Percentiles rank a stretch among this genome's conserved stretches.
phyloP scores from a whole-genome alignment of 2,329 filamentous ascomycete species.

The Microsporum ferrugineum region DNA sequence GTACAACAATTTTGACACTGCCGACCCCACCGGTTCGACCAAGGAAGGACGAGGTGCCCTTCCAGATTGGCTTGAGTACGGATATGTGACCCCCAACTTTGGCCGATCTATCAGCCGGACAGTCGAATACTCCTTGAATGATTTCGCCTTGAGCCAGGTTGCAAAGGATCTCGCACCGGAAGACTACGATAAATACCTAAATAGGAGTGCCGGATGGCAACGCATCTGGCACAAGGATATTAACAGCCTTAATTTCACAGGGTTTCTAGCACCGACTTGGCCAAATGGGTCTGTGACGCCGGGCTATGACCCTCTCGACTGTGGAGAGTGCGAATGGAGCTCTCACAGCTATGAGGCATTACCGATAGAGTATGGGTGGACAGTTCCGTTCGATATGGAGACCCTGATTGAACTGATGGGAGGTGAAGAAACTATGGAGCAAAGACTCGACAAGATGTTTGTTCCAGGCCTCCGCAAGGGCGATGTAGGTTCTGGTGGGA shows the following conservation, averaged over 20 bases:
- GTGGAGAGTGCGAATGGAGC: constrained; percentile 55
- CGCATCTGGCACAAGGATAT: constrained; percentile 13
- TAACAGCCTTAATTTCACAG: constrained; percentile 21
- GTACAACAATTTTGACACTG: constrained; percentile 46
- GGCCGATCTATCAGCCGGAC: constrained; percentile 53
- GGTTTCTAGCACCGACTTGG: constrained; percentile 52
- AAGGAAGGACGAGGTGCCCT: constrained; percentile 59
- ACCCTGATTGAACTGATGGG: constrained; percentile 45
- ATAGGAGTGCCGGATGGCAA: constrained; percentile 18
- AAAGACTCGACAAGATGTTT: constrained; percentile 46
- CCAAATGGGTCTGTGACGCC: constrained; percentile 39
- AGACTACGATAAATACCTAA: constrained; percentile 26
- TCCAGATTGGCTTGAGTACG: constrained; percentile 54
- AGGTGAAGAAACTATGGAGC: constrained; percentile 41
- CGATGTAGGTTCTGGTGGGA: constrained; percentile 11
- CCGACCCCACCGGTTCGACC: constrained; percentile 47
- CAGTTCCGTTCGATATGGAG: constrained; percentile 53
- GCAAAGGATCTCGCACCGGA: constrained; percentile 39
- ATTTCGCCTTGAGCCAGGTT: constrained; percentile 51
- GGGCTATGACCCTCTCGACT: constrained; percentile 40
- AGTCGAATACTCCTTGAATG: constrained; percentile 55
- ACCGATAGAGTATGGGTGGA: constrained; percentile 50
- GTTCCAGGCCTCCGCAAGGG: neutral
- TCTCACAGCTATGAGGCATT: constrained; percentile 50
- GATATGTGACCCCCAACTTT: constrained; percentile 51